These are phyloP conservation scores for Phytopythium chamaehyphon DNA, from an alignment of 352 stramenopile species.

Conservation along the genomic window DNA sequence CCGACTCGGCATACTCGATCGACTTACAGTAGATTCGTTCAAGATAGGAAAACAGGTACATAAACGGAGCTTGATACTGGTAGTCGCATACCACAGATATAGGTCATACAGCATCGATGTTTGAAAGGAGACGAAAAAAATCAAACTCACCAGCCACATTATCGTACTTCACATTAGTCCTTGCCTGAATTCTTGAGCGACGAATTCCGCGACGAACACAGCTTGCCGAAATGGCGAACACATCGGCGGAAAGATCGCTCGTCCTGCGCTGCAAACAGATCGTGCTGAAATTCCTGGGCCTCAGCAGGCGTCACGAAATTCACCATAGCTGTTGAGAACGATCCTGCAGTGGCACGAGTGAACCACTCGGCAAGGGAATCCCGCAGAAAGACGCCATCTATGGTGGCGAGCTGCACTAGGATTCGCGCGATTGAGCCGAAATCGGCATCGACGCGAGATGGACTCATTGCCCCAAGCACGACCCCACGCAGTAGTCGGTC, in stretches of 20 bases:
- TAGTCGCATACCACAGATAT: no score
- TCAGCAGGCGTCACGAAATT: conserved; percentile 63
- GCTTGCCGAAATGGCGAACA: conserved; percentile 76
- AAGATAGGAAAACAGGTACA: conserved; percentile 11
- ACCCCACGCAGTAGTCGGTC: conserved; percentile 57
- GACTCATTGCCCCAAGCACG: conserved; percentile 54
- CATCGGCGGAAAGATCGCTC: conserved; percentile 73
- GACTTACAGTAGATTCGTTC: conserved; percentile 30
- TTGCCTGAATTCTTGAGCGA: conserved; percentile 28
- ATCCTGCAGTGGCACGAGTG: conserved; percentile 29
- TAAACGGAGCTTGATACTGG: no score
- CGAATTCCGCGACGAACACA: conserved; percentile 75
- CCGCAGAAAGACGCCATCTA: conserved; percentile 51
- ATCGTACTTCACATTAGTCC: conserved; percentile 11
- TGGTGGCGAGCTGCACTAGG: conserved; percentile 64
- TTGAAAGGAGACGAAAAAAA: no score
- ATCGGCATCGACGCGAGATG: conserved; percentile 71
- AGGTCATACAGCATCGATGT: no score
- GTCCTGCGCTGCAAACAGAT: conserved; percentile 54
- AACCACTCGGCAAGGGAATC: conserved; percentile 71
- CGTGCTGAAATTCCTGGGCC: conserved; percentile 51
- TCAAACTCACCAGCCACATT: no score
- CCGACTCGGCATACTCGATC: conserved; percentile 52
- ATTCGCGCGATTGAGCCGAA: conserved; percentile 74
- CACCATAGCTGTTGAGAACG: conserved; percentile 31